These are phyloP conservation scores for Candida vartiovaarae DNA, from an alignment of 805 yeast species.

Conservation along the genomic window DNA sequence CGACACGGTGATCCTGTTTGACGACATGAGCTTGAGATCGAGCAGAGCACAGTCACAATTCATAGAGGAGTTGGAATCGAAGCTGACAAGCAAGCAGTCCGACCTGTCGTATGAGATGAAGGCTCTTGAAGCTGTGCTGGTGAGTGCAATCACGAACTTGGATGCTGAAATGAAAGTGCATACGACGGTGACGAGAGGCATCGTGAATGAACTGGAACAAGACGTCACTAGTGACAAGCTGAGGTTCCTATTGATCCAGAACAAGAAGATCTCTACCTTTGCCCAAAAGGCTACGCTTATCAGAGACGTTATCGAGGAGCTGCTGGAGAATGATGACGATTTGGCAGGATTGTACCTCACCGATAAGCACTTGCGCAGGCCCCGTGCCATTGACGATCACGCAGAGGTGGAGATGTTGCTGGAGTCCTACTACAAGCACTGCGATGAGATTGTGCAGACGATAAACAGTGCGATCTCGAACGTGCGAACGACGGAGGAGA, in stretches of 20 bases:
- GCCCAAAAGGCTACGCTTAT: constrained; percentile 77
- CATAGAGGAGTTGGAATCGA: constrained; percentile 72
- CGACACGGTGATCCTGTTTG: constrained; percentile 69
- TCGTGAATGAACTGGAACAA: constrained; percentile 71
- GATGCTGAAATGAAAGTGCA: constrained; percentile 86
- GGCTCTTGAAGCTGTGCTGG: constrained; percentile 82
- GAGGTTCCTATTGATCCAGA: constrained; percentile 71
- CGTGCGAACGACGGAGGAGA: constrained; percentile 89
- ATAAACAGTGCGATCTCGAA: constrained; percentile 73
- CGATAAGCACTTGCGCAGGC: constrained; percentile 41
- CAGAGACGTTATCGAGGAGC: constrained; percentile 76
- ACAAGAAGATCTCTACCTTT: constrained; percentile 78
- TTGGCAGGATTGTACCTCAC: constrained; percentile 75
- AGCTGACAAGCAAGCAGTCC: constrained; percentile 38
- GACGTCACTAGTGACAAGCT: constrained; percentile 76
- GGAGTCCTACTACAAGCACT: constrained; percentile 85
- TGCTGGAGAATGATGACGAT: constrained; percentile 83
- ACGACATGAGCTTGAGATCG: constrained; percentile 53
- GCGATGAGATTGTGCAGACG: constrained; percentile 91
- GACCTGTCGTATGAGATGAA: constrained; percentile 81
- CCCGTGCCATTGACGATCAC: constrained; percentile 56
- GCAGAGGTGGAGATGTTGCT: constrained; percentile 84
- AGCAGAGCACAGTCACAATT: constrained; percentile 67
- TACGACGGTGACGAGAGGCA: constrained; percentile 63
- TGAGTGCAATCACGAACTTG: constrained; percentile 70